A percentile compares a stretch with the other conserved stretches of the same genome.
These are phyloP conservation scores for Globisporangium acanthophoron DNA, from an alignment of 352 stramenopile species.

Conservation along the genomic window DNA sequence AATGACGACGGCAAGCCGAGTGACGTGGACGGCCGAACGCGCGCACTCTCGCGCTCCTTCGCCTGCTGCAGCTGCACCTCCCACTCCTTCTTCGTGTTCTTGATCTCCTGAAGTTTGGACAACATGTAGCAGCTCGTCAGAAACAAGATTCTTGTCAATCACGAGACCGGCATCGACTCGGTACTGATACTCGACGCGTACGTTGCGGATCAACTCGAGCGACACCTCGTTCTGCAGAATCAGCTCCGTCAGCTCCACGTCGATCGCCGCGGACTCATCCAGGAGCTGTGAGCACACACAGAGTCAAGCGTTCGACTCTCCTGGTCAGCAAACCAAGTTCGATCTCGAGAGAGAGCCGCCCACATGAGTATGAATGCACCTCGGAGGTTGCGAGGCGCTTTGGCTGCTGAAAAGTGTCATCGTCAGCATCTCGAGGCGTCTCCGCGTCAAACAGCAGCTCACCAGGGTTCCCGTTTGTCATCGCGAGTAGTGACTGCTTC, in stretches of 20 bases:
- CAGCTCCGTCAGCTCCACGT: constrained; percentile 76
- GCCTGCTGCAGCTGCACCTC: constrained; percentile 50
- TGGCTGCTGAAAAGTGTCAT: background rate
- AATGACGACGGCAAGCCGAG: constrained; percentile 26
- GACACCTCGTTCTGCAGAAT: constrained; percentile 85
- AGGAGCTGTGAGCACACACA: constrained; percentile 29
- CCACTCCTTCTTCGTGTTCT: constrained; percentile 77
- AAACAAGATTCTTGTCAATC: background rate
- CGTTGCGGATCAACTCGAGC: constrained; percentile 76
- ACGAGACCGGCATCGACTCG: background rate
- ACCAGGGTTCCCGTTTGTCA: constrained; percentile 11
- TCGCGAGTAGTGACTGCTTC: constrained; percentile 26
- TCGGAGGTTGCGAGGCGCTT: constrained; percentile 9
- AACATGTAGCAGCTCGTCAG: background rate
- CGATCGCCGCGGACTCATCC: constrained; percentile 64
- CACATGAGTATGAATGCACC: background rate
- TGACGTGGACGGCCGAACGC: constrained; percentile 46
- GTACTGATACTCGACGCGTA: constrained; percentile 12
- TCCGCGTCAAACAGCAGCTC: background rate
- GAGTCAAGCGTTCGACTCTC: background rate
- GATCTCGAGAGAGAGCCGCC: background rate
- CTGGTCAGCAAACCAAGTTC: background rate
- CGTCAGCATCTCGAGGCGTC: constrained; percentile 2
- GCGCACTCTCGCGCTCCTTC: constrained; percentile 33
- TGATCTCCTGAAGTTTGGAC: constrained; percentile 44